These are phyloP conservation scores for Hyaloscypha variabilis DNA, from an alignment of 495 filamentous ascomycete genomes.

Conservation along the genomic window DNA sequence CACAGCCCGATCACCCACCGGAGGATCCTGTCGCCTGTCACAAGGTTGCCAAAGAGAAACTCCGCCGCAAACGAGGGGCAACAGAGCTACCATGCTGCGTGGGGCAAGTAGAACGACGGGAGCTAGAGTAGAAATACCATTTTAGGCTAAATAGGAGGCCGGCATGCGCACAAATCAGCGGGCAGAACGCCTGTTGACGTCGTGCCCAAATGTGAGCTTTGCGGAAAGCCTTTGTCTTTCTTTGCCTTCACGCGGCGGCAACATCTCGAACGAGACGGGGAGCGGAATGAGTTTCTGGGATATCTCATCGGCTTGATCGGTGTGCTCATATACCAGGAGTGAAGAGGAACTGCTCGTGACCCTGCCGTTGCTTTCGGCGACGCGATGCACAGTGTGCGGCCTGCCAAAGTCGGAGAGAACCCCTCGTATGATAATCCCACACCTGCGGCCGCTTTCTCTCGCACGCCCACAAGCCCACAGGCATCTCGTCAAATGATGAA, in stretches of 20 bases:
- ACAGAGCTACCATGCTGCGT: neutral
- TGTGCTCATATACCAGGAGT: no score
- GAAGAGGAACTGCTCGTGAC: no score
- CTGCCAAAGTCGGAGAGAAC: no score
- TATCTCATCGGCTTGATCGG: no score
- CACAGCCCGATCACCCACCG: no score
- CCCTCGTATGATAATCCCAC: neutral
- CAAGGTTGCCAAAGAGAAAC: neutral
- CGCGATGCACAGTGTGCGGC: no score
- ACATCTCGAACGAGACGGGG: neutral
- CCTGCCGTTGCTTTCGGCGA: no score
- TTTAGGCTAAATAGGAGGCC: constrained; percentile 18
- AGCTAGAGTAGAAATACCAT: neutral
- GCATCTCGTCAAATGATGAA: neutral
- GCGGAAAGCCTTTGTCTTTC: no score
- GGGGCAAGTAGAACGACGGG: neutral
- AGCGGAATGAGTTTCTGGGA: neutral
- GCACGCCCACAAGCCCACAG: neutral
- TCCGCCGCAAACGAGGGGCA: constrained; percentile 15
- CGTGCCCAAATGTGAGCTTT: neutral
- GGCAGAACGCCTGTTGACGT: neutral
- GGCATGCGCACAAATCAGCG: constrained; percentile 24
- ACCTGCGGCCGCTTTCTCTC: neutral
- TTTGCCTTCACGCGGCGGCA: neutral
- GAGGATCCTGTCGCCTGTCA: neutral